phyloP scores from a whole-genome alignment of 768 basidiomycete species.

The Clathrus columnatus region DNA sequence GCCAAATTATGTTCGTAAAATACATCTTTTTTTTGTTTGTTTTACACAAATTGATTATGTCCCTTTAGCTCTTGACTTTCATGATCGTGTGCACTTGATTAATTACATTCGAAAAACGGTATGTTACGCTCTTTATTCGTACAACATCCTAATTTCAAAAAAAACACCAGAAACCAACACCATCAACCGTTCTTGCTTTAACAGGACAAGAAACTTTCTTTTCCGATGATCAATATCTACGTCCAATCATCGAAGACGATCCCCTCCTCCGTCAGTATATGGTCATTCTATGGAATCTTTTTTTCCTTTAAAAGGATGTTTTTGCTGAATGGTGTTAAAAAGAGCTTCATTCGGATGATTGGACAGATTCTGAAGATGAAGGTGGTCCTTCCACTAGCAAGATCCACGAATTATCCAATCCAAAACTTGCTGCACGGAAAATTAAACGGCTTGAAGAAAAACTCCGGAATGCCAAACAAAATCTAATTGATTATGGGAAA shows the following conservation, averaged over 20 bases:
- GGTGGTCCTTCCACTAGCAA: conserved; percentile 6
- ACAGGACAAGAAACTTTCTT: conserved; percentile 57
- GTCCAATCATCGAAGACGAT: conserved; percentile 78
- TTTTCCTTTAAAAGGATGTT: too few species aligned
- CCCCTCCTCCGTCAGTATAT: conserved; percentile 70
- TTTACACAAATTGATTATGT: background rate
- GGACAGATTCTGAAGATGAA: conserved; percentile 68
- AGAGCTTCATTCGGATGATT: conserved; percentile 63
- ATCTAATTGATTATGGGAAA: conserved; percentile 52
- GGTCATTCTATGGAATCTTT: background rate
- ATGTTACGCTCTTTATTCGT: conserved; percentile 8
- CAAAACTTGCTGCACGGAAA: conserved; percentile 30
- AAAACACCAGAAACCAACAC: conserved; percentile 55
- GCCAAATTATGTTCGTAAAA: conserved; percentile 45
- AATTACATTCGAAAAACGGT: conserved; percentile 83
- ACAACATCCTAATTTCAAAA: too few species aligned
- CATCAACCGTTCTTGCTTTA: conserved; percentile 36
- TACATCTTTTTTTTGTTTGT: background rate
- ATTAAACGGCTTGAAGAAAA: conserved; percentile 56
- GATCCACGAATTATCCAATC: conserved; percentile 20
- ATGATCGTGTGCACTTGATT: conserved; percentile 71
- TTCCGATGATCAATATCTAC: conserved; percentile 68
- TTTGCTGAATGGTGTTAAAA: background rate
- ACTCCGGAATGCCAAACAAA: conserved; percentile 47
- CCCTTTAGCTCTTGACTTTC: conserved; percentile 60